A percentile compares a stretch with the other conserved stretches of the same genome.
Conservation (phyloP, 345 rosid genomes). For the Xanthoceras sorbifolium region DNA sequence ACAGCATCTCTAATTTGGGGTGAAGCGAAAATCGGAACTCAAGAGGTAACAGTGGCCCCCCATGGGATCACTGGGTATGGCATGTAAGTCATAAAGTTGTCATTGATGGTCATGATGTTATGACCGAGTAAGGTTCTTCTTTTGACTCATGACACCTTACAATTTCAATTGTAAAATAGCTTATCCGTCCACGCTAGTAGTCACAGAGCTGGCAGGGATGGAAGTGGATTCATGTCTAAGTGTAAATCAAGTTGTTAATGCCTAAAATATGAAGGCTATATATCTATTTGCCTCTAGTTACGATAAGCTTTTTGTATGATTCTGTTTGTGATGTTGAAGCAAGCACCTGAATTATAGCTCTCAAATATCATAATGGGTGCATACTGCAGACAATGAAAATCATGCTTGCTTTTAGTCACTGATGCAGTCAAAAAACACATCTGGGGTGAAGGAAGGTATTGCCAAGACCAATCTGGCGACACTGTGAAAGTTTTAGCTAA, state of each 20-base stretch:
- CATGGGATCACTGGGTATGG: constrained; percentile 44
- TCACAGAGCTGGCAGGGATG: constrained; percentile 7
- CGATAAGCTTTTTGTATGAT: neutral
- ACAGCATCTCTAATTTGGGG: constrained; percentile 48
- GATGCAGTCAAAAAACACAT: too few relatives aligned
- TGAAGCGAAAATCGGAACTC: constrained; percentile 33
- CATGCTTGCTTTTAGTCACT: neutral
- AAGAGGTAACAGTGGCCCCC: constrained; percentile 32
- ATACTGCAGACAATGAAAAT: neutral
- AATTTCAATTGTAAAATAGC: constrained; percentile 34
- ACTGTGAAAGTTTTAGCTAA: neutral
- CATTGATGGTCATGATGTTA: neutral
- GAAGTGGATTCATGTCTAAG: constrained; percentile 12
- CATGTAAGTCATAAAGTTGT: constrained; percentile 26
- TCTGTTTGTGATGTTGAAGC: neutral
- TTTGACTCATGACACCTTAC: neutral
- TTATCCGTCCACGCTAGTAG: neutral
- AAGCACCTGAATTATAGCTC: neutral
- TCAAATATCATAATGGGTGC: neutral
- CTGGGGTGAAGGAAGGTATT: too few relatives aligned
- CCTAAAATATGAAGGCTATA: neutral
- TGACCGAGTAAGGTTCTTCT: constrained; percentile 14
- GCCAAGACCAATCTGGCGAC: neutral
- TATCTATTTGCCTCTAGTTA: neutral
- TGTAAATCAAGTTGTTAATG: constrained; percentile 36